Evolutionary conservation across 345 rosid genomes (phyloP).

Genomic region (Sonneratia caseolaris): DNA sequence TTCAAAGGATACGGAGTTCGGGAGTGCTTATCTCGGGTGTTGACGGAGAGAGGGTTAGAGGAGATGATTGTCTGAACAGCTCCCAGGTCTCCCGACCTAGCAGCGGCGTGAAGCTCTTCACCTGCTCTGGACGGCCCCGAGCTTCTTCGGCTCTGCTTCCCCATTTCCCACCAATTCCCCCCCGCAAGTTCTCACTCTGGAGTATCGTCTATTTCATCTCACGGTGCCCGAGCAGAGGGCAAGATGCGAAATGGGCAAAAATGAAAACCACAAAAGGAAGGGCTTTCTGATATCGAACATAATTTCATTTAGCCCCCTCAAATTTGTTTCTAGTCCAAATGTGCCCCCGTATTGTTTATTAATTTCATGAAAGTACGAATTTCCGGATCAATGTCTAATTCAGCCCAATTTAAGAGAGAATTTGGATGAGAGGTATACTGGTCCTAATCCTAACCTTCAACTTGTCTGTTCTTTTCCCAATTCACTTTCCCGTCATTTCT

Average conservation of each 20-base stretch:
- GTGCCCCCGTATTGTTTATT: neutral
- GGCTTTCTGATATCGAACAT: neutral
- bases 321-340: neutral
- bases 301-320: neutral
- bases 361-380: neutral
- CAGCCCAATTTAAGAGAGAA: too few species aligned
- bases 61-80: constrained; percentile 46
- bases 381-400: neutral
- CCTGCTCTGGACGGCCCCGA: constrained; percentile 14
- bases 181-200: too few species aligned
- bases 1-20: constrained; percentile 84
- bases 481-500: too few species aligned
- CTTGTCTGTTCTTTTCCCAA: too few species aligned
- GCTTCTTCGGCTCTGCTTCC: neutral
- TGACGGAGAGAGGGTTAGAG: constrained; percentile 57
- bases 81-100: constrained; percentile 82
- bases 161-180: neutral
- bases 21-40: constrained; percentile 92
- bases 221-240: neutral
- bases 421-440: too few species aligned
- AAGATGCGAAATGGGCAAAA: neutral
- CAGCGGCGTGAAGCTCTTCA: constrained; percentile 59
- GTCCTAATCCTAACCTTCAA: too few species aligned
- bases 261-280: neutral
- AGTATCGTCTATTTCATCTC: neutral